A percentile compares a stretch with the other conserved stretches of the same genome.
These are phyloP conservation scores for Cyclocybe aegerita DNA, from an alignment of 768 basidiomycete genomes.

Conservation along the genomic window DNA sequence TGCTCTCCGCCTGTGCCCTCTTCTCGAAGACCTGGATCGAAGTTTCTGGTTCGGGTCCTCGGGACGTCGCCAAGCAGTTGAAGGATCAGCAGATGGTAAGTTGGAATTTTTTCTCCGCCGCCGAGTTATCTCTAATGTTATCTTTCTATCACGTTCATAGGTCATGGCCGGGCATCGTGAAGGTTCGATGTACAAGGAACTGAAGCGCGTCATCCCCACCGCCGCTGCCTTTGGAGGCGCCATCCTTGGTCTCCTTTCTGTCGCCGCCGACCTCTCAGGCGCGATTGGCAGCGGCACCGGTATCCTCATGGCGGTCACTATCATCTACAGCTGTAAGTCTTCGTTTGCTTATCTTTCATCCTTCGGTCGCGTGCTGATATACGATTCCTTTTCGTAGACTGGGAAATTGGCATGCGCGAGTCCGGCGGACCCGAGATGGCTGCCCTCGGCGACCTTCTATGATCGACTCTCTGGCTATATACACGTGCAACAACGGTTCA, in stretches of 20 bases:
- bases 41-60: constrained; percentile 92
- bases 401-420: constrained; percentile 94
- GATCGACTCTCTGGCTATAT: constrained; percentile 18
- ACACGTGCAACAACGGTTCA: neutral
- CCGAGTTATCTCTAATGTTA: constrained; percentile 1
- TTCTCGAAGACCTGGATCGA: constrained; percentile 99
- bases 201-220: constrained; percentile 96
- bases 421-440: constrained; percentile 83
- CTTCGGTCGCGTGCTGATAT: constrained; percentile 3
- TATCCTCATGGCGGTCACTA: constrained; percentile 97
- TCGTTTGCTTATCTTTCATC: constrained; percentile 6
- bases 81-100: constrained; percentile 97
- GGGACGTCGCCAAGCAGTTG: constrained; percentile 96
- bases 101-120: neutral
- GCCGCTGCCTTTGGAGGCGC: constrained; percentile 97
- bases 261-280: constrained; percentile 92
- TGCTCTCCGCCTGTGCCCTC: constrained; percentile 90
- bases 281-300: constrained; percentile 95
- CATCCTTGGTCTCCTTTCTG: constrained; percentile 89
- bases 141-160: constrained; percentile 26
- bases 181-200: constrained; percentile 98
- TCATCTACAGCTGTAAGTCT: constrained; percentile 87
- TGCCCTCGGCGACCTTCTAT: constrained; percentile 76
- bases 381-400: constrained; percentile 50
- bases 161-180: constrained; percentile 92